Percentiles rank a stretch among this genome's conserved stretches.
Conservation (phyloP, 495 filamentous ascomycete species). For the Penicillium herquei region DNA sequence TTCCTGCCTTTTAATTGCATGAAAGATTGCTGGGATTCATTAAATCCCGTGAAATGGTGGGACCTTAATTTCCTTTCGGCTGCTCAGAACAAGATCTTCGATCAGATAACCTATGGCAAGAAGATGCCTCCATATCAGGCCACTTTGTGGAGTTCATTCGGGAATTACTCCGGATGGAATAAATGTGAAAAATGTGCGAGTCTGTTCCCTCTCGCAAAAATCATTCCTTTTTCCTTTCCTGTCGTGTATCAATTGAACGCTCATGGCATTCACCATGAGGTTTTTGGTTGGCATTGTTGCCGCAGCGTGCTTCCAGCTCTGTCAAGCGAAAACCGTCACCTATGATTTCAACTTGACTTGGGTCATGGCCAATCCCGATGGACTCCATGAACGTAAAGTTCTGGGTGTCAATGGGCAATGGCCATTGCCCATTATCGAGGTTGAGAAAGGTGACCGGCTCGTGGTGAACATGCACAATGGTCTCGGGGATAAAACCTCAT, state of each 20-base stretch:
- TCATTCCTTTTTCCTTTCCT: background rate
- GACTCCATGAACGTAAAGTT: conserved; percentile 57
- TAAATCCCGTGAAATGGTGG: background rate
- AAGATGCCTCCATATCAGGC: background rate
- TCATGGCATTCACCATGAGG: conserved; percentile 1
- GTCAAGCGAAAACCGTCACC: conserved; percentile 58
- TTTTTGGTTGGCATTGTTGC: background rate
- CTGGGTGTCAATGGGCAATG: conserved; percentile 83
- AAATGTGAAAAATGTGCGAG: background rate
- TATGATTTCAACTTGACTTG: conserved; percentile 80
- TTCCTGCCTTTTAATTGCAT: background rate
- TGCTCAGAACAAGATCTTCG: background rate
- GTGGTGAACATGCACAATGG: conserved; percentile 71
- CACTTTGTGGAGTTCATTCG: background rate
- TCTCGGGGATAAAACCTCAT: conserved; percentile 66
- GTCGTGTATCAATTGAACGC: background rate
- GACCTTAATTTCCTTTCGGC: background rate
- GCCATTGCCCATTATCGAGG: conserved; percentile 69
- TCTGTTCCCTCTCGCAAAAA: too few relatives aligned
- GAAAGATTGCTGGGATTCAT: background rate
- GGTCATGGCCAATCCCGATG: conserved; percentile 81
- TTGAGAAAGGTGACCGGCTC: conserved; percentile 66
- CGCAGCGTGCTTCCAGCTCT: background rate
- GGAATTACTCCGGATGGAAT: background rate
- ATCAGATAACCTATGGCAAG: background rate